Evolutionary conservation across 352 stramenopile species (phyloP).

Genomic region (Elongisporangium anandrum): DNA sequence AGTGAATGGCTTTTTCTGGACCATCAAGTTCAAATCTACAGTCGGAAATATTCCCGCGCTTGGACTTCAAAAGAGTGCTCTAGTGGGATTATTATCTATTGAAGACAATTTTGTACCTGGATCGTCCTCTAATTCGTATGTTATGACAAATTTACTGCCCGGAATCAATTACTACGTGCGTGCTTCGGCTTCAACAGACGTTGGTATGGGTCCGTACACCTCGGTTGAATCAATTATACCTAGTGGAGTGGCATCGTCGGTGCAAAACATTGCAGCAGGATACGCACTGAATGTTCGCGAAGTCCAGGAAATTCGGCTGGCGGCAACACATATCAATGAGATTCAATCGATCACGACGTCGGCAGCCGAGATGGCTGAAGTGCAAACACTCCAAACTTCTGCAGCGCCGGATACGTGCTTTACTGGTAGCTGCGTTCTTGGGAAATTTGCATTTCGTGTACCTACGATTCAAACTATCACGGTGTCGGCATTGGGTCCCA

Average conservation of each 20-base stretch:
- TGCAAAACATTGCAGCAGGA: slow-evolving; percentile 49
- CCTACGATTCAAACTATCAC: slow-evolving; percentile 74
- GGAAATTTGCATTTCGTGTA: slow-evolving; percentile 57
- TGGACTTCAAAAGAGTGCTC: slow-evolving; percentile 11
- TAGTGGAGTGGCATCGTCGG: slow-evolving; percentile 34
- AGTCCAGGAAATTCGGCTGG: slow-evolving; percentile 65
- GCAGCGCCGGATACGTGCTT: slow-evolving; percentile 39
- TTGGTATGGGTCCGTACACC: slow-evolving; percentile 50
- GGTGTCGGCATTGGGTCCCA: slow-evolving; percentile 41
- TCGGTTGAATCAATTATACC: slow-evolving; percentile 29
- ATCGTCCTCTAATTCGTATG: slow-evolving; percentile 43
- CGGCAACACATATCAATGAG: slow-evolving; percentile 60
- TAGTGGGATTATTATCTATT: slow-evolving; percentile 18
- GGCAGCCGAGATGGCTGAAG: slow-evolving; percentile 57
- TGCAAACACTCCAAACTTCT: slow-evolving; percentile 66
- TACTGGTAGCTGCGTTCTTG: slow-evolving; percentile 39
- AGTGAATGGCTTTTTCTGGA: slow-evolving; percentile 78
- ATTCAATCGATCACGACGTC: slow-evolving; percentile 64
- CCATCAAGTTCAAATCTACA: slow-evolving; percentile 74
- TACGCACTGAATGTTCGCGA: slow-evolving; percentile 55
- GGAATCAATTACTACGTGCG: slow-evolving; percentile 68
- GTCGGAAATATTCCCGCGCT: slow-evolving; percentile 62
- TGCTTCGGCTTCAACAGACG: slow-evolving; percentile 51
- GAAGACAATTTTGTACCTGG: slow-evolving; percentile 31
- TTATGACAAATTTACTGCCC: slow-evolving; percentile 44